Base-by-base conservation (phyloP, 257 asterid genomes). In the Asclepias syriaca region DNA sequence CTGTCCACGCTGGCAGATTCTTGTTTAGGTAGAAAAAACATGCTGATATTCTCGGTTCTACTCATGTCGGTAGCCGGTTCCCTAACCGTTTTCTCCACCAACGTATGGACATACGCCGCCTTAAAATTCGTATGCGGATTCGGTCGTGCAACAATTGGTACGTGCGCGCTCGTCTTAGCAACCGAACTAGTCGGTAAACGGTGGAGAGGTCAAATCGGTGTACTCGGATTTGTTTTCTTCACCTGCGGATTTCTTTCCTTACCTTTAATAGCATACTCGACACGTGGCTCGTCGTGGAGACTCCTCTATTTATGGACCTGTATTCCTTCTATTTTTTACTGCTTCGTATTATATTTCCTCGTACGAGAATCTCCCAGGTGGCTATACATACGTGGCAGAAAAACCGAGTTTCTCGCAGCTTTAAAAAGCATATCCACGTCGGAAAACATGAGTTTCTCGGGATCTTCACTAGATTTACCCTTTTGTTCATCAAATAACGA, bases 281-380 rank as follows among this genome's bases (percentile, higher is more conserved):
- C 70, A 2, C 27, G 50, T 50, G 85, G 80, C 8, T 75, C 76
- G 6, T 88, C 96, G 0, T 92, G 97, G 97, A 81, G 96, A 21
- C 12, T 77, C 4, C 45, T 88, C 0, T 92, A 92, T 51, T 19
- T 88, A 3, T 90, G 84, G 86, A 90, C 88, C 0, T 84, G 84
- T 1, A 53, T 79, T 1, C 98, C 96, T 0, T 56, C 88, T 0
- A 57, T 84, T 13, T 0, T 88, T 0, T 85, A 88, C 73, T 73
- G 89, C 0, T 0, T 85, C 1, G 3, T 81, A 1, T 68, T 87
- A 1, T 39, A 72, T 24, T 69, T 81, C 14, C 56, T 81, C 0
- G 96, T 79, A 0, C 70, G 74, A 0, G 96, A 92, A 46, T 89
- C 96, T 0, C 98, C 98, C 0, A 81, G 96, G 43, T 92, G 96